phyloP scores from a whole-genome alignment of 129 eudicot genomes.

The Flaveria brownii region DNA sequence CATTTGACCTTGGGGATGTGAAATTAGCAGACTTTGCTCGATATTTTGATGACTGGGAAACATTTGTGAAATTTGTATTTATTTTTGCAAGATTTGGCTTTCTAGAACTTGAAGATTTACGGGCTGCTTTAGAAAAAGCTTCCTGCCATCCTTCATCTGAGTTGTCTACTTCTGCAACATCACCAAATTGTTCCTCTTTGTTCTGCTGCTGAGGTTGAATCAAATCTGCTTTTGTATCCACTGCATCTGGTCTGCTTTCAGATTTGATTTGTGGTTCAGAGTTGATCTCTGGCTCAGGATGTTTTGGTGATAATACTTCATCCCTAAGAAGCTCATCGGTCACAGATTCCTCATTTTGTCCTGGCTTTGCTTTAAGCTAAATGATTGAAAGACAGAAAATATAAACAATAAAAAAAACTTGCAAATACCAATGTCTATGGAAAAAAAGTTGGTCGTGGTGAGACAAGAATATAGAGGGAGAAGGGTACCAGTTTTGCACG shows the following conservation, averaged over 20 bases:
- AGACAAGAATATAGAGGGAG: conserved; percentile 8
- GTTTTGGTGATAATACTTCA: conserved; percentile 42
- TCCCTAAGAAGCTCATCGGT: conserved; percentile 50
- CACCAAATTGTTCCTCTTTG: conserved; percentile 35
- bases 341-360: conserved; percentile 48
- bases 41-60: conserved; percentile 50
- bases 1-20: conserved; percentile 52
- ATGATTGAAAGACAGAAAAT: conserved; percentile 11
- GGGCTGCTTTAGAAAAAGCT: conserved; percentile 73
- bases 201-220: conserved; percentile 34
- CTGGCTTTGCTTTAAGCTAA: conserved; percentile 68
- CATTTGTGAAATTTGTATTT: conserved; percentile 60
- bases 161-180: conserved; percentile 42
- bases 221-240: conserved; percentile 33
- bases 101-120: conserved; percentile 63
- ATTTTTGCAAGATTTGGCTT: conserved; percentile 78
- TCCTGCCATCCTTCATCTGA: conserved; percentile 99
- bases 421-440: not conserved
- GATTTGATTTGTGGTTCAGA: conserved; percentile 44
- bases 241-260: conserved; percentile 38
- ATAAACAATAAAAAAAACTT: not conserved
- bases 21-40: conserved; percentile 58
- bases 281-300: conserved; percentile 50
- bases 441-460: not conserved
- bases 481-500: conserved; percentile 72